Conservation (phyloP, 1,139 yeast species). For the Arxiozyma heterogenica region DNA sequence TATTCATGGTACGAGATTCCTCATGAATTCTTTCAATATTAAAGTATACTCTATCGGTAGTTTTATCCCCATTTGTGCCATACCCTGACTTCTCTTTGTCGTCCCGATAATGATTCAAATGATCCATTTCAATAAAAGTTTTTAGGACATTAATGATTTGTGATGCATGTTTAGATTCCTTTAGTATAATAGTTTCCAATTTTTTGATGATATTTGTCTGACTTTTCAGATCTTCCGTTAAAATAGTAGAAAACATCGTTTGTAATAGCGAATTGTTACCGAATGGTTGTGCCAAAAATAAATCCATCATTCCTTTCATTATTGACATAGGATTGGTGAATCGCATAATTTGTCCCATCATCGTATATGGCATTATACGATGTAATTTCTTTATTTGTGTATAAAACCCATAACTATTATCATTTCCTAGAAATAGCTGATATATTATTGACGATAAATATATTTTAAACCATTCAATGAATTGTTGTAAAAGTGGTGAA, state of each 20-base stretch:
- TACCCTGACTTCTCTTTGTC: not conserved
- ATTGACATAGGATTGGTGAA: slow-evolving; percentile 82
- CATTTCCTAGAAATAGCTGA: slow-evolving; percentile 70
- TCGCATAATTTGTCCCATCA: slow-evolving; percentile 64
- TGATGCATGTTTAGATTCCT: slow-evolving; percentile 21
- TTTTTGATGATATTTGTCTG: slow-evolving; percentile 48
- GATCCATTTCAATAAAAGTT: slow-evolving; percentile 25
- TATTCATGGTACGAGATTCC: slow-evolving; percentile 32
- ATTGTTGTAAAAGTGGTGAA: slow-evolving; percentile 57
- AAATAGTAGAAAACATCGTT: slow-evolving; percentile 59
- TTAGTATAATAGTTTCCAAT: slow-evolving; percentile 35
- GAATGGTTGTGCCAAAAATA: slow-evolving; percentile 71
- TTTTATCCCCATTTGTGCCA: slow-evolving; percentile 12
- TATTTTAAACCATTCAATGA: slow-evolving; percentile 72
- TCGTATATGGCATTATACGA: slow-evolving; percentile 61
- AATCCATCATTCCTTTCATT: slow-evolving; percentile 65
- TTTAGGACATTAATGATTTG: slow-evolving; percentile 26
- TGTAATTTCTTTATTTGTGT: slow-evolving; percentile 63
- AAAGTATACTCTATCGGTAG: slow-evolving; percentile 9
- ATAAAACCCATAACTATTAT: slow-evolving; percentile 65
- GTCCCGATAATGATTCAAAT: slow-evolving; percentile 5
- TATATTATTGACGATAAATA: slow-evolving; percentile 79
- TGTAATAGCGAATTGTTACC: slow-evolving; percentile 64
- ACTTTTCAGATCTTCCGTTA: slow-evolving; percentile 69
- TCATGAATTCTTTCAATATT: slow-evolving; percentile 30